These are phyloP conservation scores for Trichomonas vaginalis DNA, from an alignment of 208 protist species.

Conservation along the genomic window DNA sequence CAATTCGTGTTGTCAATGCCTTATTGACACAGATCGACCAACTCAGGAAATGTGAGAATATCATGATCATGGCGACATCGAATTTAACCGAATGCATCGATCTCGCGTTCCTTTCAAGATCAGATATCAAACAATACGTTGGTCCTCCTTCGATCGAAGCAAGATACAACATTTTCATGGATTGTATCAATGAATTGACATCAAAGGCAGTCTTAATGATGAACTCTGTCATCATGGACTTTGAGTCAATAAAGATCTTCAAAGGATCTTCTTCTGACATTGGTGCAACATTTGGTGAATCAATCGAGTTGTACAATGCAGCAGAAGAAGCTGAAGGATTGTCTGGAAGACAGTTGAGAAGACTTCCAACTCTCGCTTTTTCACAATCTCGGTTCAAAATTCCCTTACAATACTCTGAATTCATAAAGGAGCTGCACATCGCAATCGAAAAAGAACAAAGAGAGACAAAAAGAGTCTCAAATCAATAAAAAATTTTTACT, in stretches of 20 bases:
- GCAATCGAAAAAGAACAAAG: neutral
- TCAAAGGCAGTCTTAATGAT: neutral
- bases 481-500: no score
- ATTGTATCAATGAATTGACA: constrained; percentile 19
- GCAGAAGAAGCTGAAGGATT: neutral
- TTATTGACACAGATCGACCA: constrained; percentile 82
- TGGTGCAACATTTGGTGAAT: neutral
- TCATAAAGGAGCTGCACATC: neutral
- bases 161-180: constrained; percentile 12
- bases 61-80: constrained; percentile 73
- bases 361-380: neutral
- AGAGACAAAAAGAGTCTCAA: neutral
- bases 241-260: neutral
- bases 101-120: constrained; percentile 74
- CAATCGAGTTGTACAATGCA: neutral
- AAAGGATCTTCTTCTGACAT: neutral
- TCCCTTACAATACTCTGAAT: neutral
- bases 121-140: constrained; percentile 64
- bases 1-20: constrained; percentile 72
- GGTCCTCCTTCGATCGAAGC: constrained; percentile 8
- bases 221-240: neutral
- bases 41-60: constrained; percentile 57
- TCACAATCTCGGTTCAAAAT: no score
- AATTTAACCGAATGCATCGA: constrained; percentile 73
- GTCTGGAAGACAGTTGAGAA: neutral